phyloP scores from a whole-genome alignment of 495 filamentous ascomycete species.

The Penicillium maclennaniae region DNA sequence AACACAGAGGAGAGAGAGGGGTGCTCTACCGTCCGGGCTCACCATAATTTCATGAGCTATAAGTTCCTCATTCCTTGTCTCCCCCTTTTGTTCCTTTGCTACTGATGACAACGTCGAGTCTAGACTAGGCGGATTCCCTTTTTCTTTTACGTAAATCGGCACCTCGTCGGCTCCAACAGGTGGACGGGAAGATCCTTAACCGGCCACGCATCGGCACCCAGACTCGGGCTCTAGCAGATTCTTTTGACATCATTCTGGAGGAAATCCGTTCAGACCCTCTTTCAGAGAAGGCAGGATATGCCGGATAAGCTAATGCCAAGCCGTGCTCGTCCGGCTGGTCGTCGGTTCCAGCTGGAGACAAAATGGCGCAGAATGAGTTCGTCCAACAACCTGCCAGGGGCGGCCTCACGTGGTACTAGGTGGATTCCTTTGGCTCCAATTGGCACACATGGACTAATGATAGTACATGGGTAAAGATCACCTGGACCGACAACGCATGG shows the following conservation, averaged over 20 bases:
- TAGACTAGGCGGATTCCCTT: conserved; percentile 10
- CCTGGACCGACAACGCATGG: background rate
- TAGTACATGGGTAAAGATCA: background rate
- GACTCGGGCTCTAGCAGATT: conserved; percentile 1
- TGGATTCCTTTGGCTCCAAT: conserved; percentile 16
- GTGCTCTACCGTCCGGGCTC: background rate
- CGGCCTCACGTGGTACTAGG: conserved; percentile 25
- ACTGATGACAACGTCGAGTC: conserved; percentile 17
- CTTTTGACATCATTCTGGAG: background rate
- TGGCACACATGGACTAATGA: background rate
- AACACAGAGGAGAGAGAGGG: no score
- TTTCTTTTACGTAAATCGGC: conserved; percentile 38
- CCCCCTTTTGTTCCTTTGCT: no score
- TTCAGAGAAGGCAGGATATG: no score
- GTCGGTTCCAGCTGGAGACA: background rate
- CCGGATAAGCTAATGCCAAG: conserved; percentile 11
- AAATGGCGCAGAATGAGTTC: conserved; percentile 11
- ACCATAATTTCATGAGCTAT: background rate
- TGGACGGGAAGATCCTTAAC: conserved; percentile 21
- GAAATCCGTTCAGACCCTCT: background rate
- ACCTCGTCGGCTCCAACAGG: conserved; percentile 14
- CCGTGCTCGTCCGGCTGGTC: background rate
- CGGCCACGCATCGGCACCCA: conserved; percentile 17
- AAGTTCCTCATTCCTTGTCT: background rate
- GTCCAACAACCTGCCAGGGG: conserved; percentile 27